Evolutionary conservation across 2,329 filamentous ascomycete species (phyloP).

Genomic region (Colletotrichum sp.): DNA sequence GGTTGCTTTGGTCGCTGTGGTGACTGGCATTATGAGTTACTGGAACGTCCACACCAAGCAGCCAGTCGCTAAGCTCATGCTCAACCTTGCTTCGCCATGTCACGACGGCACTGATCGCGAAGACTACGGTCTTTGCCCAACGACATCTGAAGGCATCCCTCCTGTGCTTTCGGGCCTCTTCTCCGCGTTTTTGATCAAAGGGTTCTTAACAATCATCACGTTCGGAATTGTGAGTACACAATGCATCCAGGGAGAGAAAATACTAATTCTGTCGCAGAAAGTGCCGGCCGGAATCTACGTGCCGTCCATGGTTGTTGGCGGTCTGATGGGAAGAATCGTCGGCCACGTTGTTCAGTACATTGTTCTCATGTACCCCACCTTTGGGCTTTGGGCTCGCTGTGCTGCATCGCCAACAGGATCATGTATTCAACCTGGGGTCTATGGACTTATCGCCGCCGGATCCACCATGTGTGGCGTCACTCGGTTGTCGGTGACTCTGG

Average conservation of each 20-base stretch:
- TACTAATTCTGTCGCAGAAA: constrained; percentile 58
- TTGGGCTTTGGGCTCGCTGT: constrained; percentile 77
- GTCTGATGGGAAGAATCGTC: constrained; percentile 85
- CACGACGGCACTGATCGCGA: constrained; percentile 67
- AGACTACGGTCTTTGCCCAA: constrained; percentile 78
- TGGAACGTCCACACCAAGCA: constrained; percentile 93
- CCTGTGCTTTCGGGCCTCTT: constrained; percentile 74
- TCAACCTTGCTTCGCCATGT: constrained; percentile 90
- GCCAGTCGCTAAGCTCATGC: constrained; percentile 87
- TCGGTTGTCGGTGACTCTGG: constrained; percentile 87
- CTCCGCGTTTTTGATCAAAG: constrained; percentile 87
- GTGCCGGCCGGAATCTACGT: constrained; percentile 97
- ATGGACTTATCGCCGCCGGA: constrained; percentile 91
- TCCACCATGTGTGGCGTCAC: constrained; percentile 99
- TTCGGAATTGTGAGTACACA: constrained; percentile 71
- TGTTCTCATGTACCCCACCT: constrained; percentile 75
- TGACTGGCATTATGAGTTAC: constrained; percentile 86
- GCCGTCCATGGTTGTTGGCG: constrained; percentile 97
- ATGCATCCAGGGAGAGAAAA: too few species aligned
- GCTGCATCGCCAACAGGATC: constrained; percentile 72
- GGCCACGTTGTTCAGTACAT: constrained; percentile 86
- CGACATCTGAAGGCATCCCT: constrained; percentile 75
- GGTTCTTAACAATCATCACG: constrained; percentile 84
- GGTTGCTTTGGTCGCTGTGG: constrained; percentile 82
- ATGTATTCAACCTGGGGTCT: constrained; percentile 96